Evolutionary conservation across 2,329 filamentous ascomycete species (phyloP), one percentile per base, ranked within the genome.

Genomic region (Sarocladium brachiariae): DNA sequence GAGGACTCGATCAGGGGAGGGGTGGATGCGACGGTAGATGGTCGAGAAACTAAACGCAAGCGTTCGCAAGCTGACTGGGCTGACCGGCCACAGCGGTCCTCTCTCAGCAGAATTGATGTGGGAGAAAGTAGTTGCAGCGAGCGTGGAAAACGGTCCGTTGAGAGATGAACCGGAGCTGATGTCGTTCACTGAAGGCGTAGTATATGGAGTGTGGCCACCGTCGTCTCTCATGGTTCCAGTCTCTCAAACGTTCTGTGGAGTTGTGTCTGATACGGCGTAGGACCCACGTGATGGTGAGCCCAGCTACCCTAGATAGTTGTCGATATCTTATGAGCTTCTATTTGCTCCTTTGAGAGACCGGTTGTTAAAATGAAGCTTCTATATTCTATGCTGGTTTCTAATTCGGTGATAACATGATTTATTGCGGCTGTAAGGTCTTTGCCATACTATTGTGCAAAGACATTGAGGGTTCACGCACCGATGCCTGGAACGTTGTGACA

Each of bases 161-260:
- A n/a, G 21, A 4, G 43, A 25, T 31, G 43, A 33, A 11, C 46
- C 9, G 31, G 46, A 31, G 35, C 46, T 35, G 30, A 19, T 37
- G 46, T 35, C 18, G 18, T 35, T n/a, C 33, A 13, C 37, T 31
- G 25, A 49, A 16, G 24, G 27, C 30, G 46, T 49, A 19, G 23
- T n/a, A 48, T 35, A 16, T 23, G 19, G 45, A 48, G 45, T n/a
- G n/a, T 49, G 46, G 46, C 46, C 46, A 49, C 46, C 46, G 23
- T 49, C 46, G 46, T 49, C 46, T 48, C 19, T 47, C 21, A 31
- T 47, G 43, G 43, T 16, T 33, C 39, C 39, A 45, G 35, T 35
- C 33, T 35, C 35, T 39, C n/a, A 8, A 19, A 21, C 23, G 21
- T n/a, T 10, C 23, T 25, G 39, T 19, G 39, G 39, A 43, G 39